Percentiles rank a stretch among this genome's conserved stretches.
phyloP scores from a whole-genome alignment of 805 yeast species.

The Spathaspora hagerdaliae region DNA sequence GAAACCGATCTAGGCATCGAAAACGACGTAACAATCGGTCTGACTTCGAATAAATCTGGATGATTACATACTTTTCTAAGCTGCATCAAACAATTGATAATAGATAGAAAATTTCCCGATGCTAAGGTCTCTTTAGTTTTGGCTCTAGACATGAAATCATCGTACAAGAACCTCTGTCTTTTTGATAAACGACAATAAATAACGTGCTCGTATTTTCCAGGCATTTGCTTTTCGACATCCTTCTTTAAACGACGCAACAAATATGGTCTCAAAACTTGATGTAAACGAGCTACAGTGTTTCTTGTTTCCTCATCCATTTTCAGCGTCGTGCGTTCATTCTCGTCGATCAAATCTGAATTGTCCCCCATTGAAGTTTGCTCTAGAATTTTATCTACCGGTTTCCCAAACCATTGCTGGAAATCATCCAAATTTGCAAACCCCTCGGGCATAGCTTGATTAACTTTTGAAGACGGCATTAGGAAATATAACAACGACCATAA shows the following conservation, averaged over 20 bases:
- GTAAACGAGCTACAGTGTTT: constrained; percentile 81
- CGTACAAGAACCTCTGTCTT: constrained; percentile 86
- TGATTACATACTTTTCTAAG: constrained; percentile 94
- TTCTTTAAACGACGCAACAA: constrained; percentile 85
- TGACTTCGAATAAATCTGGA: constrained; percentile 92
- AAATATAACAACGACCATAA: constrained; percentile 94
- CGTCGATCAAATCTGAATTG: constrained; percentile 42
- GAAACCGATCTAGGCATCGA: constrained; percentile 66
- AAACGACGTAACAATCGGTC: constrained; percentile 90
- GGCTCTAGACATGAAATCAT: constrained; percentile 96
- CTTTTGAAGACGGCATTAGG: constrained; percentile 87
- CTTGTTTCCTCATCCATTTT: constrained; percentile 70
- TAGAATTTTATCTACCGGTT: constrained; percentile 88
- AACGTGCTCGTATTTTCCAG: constrained; percentile 93
- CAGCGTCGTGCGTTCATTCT: constrained; percentile 30
- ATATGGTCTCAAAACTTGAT: constrained; percentile 91
- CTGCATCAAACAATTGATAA: constrained; percentile 97
- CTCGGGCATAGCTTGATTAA: constrained; percentile 73
- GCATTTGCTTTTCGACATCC: constrained; percentile 99
- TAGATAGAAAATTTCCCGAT: constrained; percentile 90
- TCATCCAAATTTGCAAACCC: constrained; percentile 96
- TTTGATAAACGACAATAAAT: constrained; percentile 89
- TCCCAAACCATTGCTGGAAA: constrained; percentile 98
- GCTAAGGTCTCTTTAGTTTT: constrained; percentile 91
- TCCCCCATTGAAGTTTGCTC: constrained; percentile 58